These are phyloP conservation scores for Podospora pseudopauciseta DNA, from an alignment of 495 filamentous ascomycete genomes.

Conservation along the genomic window DNA sequence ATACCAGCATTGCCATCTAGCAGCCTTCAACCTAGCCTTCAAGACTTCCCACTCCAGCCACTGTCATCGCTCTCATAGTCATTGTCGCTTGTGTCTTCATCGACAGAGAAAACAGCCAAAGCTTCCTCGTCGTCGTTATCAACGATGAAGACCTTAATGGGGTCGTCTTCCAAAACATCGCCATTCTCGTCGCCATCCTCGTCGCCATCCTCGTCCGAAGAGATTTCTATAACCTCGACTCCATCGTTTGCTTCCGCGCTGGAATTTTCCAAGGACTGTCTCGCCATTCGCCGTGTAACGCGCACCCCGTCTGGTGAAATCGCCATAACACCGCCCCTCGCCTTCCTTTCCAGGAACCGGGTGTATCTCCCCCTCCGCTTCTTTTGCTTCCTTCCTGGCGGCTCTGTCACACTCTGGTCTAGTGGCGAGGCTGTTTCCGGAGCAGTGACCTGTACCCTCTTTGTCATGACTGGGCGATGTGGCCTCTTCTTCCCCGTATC, in stretches of 20 bases:
- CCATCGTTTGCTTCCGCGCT: not conserved
- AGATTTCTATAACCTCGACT: not conserved
- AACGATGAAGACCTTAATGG: not conserved
- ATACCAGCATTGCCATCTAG: not conserved
- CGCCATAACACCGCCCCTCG: not conserved
- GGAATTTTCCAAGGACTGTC: not conserved
- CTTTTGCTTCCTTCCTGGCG: conserved; percentile 5
- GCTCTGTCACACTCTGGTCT: conserved; percentile 1
- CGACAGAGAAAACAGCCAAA: conserved; percentile 11
- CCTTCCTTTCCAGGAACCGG: not conserved
- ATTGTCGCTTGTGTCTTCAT: conserved; percentile 10
- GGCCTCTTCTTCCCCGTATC: not conserved
- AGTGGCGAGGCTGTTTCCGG: not conserved
- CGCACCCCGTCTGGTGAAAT: not conserved
- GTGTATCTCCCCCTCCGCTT: not conserved
- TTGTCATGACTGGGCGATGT: not conserved
- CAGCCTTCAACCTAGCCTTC: not conserved
- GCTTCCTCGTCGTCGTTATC: conserved; percentile 8
- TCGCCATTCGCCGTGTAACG: not conserved
- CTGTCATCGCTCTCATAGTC: conserved; percentile 13
- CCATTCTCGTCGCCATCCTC: no score
- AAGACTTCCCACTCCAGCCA: not conserved
- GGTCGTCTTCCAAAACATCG: not conserved
- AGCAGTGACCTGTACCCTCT: not conserved
- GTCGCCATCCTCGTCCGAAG: not conserved